Evolutionary conservation across 352 stramenopile genomes (phyloP).

Genomic region (Peronospora farinosa): DNA sequence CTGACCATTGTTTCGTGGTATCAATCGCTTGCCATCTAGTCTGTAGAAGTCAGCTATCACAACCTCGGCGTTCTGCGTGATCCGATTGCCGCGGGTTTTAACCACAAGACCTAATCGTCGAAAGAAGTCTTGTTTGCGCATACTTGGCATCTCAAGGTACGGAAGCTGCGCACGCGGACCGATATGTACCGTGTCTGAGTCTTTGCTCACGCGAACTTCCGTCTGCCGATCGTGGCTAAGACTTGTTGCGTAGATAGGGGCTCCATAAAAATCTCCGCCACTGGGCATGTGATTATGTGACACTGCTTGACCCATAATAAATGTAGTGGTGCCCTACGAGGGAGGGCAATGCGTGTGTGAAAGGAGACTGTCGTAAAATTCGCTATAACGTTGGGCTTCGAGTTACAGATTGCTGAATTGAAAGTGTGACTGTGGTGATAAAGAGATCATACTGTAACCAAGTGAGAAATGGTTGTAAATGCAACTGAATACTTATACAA

Average conservation of each 20-base stretch:
- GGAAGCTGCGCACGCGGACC: constrained; percentile 59
- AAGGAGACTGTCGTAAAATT: neutral
- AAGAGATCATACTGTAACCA: constrained; percentile 18
- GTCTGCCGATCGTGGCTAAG: constrained; percentile 83
- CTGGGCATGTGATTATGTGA: constrained; percentile 54
- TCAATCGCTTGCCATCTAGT: constrained; percentile 71
- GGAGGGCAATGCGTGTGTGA: neutral
- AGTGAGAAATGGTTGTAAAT: constrained; percentile 29
- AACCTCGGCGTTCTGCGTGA: constrained; percentile 82
- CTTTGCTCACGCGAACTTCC: constrained; percentile 62
- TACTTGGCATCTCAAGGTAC: constrained; percentile 51
- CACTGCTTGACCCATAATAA: constrained; percentile 54
- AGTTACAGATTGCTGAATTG: constrained; percentile 7
- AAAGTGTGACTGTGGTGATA: constrained; percentile 14
- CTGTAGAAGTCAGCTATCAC: constrained; percentile 76
- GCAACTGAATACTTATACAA: constrained; percentile 23
- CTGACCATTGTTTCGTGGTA: constrained; percentile 64
- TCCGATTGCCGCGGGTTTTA: constrained; percentile 75
- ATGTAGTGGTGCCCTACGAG: neutral
- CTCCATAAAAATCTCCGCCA: constrained; percentile 75
- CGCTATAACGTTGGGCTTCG: constrained; percentile 3
- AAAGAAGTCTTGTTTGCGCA: constrained; percentile 71
- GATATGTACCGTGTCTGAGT: constrained; percentile 61
- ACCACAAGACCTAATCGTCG: constrained; percentile 71
- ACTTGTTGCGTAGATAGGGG: constrained; percentile 76